Evolutionary conservation across 176 grass and related monocot genomes (phyloP).

Genomic region (Musa schizocarpa): DNA sequence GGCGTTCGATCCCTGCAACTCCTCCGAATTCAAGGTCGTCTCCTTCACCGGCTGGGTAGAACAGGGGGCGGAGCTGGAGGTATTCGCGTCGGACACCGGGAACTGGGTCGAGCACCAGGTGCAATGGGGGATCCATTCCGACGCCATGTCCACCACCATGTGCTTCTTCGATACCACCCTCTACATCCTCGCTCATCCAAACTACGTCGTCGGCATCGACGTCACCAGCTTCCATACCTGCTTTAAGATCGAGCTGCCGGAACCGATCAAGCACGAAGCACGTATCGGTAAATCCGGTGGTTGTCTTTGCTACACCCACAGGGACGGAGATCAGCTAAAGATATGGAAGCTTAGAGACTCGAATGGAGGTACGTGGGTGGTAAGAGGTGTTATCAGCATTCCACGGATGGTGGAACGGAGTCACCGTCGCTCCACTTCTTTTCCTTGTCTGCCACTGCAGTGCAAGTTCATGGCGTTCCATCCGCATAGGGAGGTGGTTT

Average conservation of each 20-base stretch:
- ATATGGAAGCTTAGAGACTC: slow-evolving; percentile 4
- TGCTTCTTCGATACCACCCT: not conserved
- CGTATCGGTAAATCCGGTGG: not conserved
- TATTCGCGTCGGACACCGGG: not conserved
- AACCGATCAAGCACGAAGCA: not conserved
- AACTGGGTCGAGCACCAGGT: slow-evolving; percentile 3
- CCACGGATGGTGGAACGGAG: not conserved
- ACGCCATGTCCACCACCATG: slow-evolving; percentile 3
- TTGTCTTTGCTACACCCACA: slow-evolving; percentile 32
- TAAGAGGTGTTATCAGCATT: not conserved
- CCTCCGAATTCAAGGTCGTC: slow-evolving; percentile 31
- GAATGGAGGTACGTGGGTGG: not conserved
- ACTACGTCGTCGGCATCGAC: not conserved
- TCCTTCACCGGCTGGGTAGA: slow-evolving; percentile 3
- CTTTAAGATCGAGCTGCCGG: not conserved
- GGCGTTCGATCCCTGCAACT: slow-evolving; percentile 24
- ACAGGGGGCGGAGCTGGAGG: not conserved
- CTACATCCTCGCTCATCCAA: not conserved
- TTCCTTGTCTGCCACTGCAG: not conserved
- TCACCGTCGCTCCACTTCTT: not conserved
- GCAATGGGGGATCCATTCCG: not conserved
- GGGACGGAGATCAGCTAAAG: slow-evolving; percentile 13
- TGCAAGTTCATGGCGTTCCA: not conserved
- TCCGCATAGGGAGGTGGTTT: not conserved
- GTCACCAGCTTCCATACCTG: not conserved